Evolutionary conservation across 331 rosid genomes (phyloP).

Genomic region (Saraca asoca): DNA sequence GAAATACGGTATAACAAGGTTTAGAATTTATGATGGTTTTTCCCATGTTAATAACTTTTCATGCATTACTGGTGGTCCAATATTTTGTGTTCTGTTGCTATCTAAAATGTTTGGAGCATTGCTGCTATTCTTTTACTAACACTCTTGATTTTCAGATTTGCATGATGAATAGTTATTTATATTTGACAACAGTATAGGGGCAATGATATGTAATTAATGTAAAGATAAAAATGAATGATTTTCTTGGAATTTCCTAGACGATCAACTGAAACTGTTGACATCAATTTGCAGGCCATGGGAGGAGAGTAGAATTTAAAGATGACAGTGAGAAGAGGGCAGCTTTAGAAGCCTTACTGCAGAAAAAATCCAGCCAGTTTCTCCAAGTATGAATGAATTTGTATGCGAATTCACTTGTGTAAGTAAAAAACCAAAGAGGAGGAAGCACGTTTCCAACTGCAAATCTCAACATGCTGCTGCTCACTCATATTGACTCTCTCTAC

Average conservation of each 20-base stretch:
- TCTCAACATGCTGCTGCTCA: too few relatives aligned
- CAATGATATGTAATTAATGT: background rate
- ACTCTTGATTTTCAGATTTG: background rate
- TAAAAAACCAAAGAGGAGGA: too few relatives aligned
- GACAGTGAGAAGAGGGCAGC: slow-evolving; percentile 15
- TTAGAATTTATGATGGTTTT: too few relatives aligned
- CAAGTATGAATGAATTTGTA: background rate
- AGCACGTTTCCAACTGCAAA: too few relatives aligned
- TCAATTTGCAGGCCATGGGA: slow-evolving; percentile 20
- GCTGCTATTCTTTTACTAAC: background rate
- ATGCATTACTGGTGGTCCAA: background rate
- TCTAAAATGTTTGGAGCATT: too few relatives aligned
- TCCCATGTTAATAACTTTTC: background rate
- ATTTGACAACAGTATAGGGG: background rate
- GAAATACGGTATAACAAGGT: too few relatives aligned
- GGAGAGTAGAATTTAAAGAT: slow-evolving; percentile 26
- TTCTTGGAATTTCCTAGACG: background rate
- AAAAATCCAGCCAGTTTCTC: background rate
- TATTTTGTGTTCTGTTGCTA: too few relatives aligned
- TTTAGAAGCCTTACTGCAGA: slow-evolving; percentile 3
- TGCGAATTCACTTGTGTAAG: background rate
- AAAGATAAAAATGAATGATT: background rate
- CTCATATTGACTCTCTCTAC: too few relatives aligned
- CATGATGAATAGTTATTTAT: background rate
- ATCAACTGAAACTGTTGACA: background rate